A percentile compares a stretch with the other conserved stretches of the same genome.
Evolutionary conservation across 257 asterid genomes (phyloP).

Genomic region (Ilex aquifolium): DNA sequence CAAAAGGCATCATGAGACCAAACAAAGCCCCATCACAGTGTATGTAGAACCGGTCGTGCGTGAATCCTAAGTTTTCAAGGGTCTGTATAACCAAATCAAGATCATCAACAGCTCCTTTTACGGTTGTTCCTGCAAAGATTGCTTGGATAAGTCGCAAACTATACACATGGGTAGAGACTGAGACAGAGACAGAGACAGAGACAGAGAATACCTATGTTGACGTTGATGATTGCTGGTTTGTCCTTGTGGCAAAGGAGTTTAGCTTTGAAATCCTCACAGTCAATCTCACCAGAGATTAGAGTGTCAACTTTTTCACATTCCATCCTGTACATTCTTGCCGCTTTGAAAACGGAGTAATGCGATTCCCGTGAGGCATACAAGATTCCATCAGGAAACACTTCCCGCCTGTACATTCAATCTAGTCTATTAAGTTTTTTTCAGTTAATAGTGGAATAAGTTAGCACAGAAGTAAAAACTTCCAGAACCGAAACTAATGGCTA

Average conservation of each 20-base stretch:
- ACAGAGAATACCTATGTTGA: slow-evolving; percentile 7
- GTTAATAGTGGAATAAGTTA: no score
- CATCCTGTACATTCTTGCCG: no score
- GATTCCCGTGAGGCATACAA: slow-evolving; percentile 20
- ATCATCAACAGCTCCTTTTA: slow-evolving; percentile 35
- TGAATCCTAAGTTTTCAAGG: slow-evolving; percentile 22
- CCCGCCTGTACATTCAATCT: slow-evolving; percentile 7
- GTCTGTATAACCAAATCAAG: slow-evolving; percentile 28
- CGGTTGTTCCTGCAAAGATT: slow-evolving; percentile 24
- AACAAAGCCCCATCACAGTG: slow-evolving; percentile 34
- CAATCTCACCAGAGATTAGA: slow-evolving; percentile 13
- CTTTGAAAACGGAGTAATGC: slow-evolving; percentile 3
- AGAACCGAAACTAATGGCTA: neutral
- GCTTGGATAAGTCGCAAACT: no score
- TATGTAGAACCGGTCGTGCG: slow-evolving; percentile 20
- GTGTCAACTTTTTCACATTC: slow-evolving; percentile 6
- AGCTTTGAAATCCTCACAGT: slow-evolving; percentile 11
- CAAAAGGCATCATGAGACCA: slow-evolving; percentile 25
- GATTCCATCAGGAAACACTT: slow-evolving; percentile 9
- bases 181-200: neutral
- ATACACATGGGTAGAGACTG: no score
- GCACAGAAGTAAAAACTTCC: no score
- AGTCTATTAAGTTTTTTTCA: neutral
- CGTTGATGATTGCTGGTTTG: slow-evolving; percentile 22
- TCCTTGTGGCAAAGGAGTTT: slow-evolving; percentile 16